These are phyloP conservation scores for Theobroma cacao DNA, from an alignment of 345 rosid species.

Conservation along the genomic window DNA sequence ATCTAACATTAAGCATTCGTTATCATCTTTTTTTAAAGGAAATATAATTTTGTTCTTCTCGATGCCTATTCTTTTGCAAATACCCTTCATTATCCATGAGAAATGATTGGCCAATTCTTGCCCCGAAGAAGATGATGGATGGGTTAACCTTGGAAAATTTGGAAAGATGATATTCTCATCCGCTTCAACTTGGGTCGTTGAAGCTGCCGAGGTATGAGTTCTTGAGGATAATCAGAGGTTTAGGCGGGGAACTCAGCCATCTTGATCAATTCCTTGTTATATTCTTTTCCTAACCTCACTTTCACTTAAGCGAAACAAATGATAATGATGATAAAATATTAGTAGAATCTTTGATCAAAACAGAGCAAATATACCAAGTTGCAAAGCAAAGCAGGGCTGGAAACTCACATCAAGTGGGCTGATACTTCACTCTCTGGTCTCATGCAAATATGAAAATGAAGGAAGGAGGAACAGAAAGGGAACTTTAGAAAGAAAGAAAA, in stretches of 20 bases:
- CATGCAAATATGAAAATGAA: background rate
- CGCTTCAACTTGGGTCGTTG: background rate
- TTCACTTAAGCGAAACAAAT: no score
- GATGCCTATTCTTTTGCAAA: background rate
- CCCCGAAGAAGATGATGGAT: no score
- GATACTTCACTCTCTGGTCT: slow-evolving; percentile 6
- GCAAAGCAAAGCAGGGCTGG: background rate
- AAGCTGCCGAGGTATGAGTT: no score
- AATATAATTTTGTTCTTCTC: background rate
- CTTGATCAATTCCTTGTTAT: no score
- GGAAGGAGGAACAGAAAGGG: no score
- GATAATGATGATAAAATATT: no score
- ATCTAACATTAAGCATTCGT: no score
- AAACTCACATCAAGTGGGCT: slow-evolving; percentile 8
- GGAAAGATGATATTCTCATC: background rate
- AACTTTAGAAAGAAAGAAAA: background rate
- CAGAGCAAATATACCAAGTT: background rate
- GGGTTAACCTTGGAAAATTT: no score
- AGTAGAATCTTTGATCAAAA: background rate
- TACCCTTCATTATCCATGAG: background rate
- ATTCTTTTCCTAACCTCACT: no score
- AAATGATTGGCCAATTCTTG: no score
- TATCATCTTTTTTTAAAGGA: background rate
- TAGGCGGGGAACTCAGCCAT: no score
- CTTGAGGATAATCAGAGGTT: no score